These are phyloP conservation scores for Phytophthora boehmeriae DNA, from an alignment of 352 stramenopile species.

Conservation along the genomic window DNA sequence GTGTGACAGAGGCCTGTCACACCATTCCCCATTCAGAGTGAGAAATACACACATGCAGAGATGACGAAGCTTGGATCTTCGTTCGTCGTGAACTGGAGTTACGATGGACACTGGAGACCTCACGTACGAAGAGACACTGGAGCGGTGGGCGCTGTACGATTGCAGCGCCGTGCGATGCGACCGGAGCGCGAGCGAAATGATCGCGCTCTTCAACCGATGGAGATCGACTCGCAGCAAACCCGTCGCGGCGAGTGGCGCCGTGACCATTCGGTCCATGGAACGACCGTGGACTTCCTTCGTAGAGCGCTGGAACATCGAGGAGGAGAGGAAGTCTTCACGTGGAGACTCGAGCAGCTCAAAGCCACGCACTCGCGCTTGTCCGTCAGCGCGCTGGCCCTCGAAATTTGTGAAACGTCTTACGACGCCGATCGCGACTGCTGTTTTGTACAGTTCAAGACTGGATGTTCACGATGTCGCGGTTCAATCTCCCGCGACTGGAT, in stretches of 20 bases:
- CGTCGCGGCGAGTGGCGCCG: conserved; percentile 1
- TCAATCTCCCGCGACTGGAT: background rate
- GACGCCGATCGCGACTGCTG: background rate
- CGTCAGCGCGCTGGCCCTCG: background rate
- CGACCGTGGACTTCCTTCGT: conserved; percentile 3
- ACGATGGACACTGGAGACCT: no score
- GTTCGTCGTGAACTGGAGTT: no score
- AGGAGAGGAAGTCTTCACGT: background rate
- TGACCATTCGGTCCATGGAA: conserved; percentile 6
- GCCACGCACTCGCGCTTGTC: background rate
- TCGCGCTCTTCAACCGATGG: background rate
- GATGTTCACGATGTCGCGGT: background rate
- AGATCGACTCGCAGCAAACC: background rate
- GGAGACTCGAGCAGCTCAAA: background rate
- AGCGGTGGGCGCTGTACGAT: conserved; percentile 7
- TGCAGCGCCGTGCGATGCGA: background rate
- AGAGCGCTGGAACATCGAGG: background rate
- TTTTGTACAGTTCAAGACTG: background rate
- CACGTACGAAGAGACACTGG: background rate
- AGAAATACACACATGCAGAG: no score
- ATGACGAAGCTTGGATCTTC: no score
- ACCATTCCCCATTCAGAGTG: no score
- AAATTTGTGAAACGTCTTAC: background rate
- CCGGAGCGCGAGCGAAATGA: background rate
- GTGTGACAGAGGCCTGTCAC: no score